phyloP scores from a whole-genome alignment of 2,329 filamentous ascomycete genomes.

The Elsinoe ampelina region DNA sequence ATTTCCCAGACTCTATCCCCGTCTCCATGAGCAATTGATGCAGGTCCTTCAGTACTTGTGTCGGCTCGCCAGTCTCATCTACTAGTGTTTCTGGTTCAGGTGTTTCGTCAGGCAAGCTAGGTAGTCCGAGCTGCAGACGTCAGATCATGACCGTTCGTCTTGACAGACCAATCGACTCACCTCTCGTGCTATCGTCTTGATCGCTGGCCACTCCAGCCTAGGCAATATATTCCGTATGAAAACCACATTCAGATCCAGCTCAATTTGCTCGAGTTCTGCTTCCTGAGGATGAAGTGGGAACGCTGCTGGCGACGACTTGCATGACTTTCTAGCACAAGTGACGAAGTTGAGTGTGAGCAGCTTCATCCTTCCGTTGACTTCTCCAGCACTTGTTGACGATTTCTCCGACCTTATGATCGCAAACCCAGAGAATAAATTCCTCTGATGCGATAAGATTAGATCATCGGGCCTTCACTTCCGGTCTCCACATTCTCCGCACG shows the following conservation, averaged over 20 bases:
- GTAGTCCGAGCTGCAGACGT: constrained; percentile 63
- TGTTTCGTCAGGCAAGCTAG: constrained; percentile 49
- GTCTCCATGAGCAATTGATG: constrained; percentile 82
- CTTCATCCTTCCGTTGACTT: constrained; percentile 57
- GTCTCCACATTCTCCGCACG: constrained; percentile 10
- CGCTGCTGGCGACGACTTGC: constrained; percentile 68
- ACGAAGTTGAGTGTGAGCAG: constrained; percentile 92
- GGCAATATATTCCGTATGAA: constrained; percentile 80
- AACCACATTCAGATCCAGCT: constrained; percentile 68
- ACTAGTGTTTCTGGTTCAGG: constrained; percentile 29
- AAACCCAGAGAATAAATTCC: neutral
- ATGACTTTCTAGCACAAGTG: constrained; percentile 89
- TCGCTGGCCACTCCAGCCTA: constrained; percentile 77
- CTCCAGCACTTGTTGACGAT: neutral
- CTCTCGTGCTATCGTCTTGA: constrained; percentile 67
- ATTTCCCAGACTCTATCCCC: constrained; percentile 75
- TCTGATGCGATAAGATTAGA: constrained; percentile 9
- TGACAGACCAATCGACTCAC: too few relatives aligned
- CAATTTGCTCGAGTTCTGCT: constrained; percentile 77
- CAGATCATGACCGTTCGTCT: too few relatives aligned
- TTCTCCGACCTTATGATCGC: neutral
- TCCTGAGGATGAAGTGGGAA: constrained; percentile 91
- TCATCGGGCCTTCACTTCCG: neutral
- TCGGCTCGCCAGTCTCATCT: constrained; percentile 54
- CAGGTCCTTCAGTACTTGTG: constrained; percentile 61